Evolutionary conservation across 2,329 filamentous ascomycete species (phyloP), one percentile per base, ranked within the genome.

Genomic region (Falciphora oryzae): DNA sequence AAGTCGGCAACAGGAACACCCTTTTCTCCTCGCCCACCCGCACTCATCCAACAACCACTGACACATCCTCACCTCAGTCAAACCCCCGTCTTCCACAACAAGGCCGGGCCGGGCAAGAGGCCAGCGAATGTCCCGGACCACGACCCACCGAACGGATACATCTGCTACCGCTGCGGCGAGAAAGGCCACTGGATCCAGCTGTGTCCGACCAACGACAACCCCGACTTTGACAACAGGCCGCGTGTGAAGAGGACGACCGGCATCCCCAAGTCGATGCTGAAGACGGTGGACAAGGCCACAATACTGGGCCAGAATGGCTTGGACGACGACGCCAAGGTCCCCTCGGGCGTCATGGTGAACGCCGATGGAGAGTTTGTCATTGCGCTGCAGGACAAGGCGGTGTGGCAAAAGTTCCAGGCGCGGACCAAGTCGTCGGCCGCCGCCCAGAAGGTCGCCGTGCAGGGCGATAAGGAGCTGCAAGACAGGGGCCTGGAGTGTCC

Each of bases 171-270:
- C 62, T 99, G 95, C 77, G 91, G 93, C 67, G 90, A 97, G 76
- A 97, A 97, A 79, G 95, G 93, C n/a, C 95, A 99, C 76, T 99
- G 94, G 94, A 99, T 99, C 68, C 94, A 98, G 78, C 86, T 92
- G 63, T 99, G 95, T 73, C 95, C 95, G 8, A 99, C 94, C n/a
- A 99, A 99, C 75, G 92, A 97, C 75, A 93, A 99, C 70, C 94
- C 95, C 3, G 93, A 93, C 67, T 98, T 93, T 76, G 95, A 99
- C 78, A 93, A 93, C 70, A 90, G 92, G 64, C 92, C 93, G 62
- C 89, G 94, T 66, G 92, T 98, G 69, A 98, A 97, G 82, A 89
- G 94, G 67, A 98, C 95, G 5, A 99, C 95, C 57, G 95, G 95
- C 69, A 99, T 99, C 70, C 95, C 95, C 25, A 90, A 92, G 69